Percentiles rank a stretch among this genome's conserved stretches.
Evolutionary conservation across 169 alveolate species (phyloP).

Genomic region (Plasmodium vivax): DNA sequence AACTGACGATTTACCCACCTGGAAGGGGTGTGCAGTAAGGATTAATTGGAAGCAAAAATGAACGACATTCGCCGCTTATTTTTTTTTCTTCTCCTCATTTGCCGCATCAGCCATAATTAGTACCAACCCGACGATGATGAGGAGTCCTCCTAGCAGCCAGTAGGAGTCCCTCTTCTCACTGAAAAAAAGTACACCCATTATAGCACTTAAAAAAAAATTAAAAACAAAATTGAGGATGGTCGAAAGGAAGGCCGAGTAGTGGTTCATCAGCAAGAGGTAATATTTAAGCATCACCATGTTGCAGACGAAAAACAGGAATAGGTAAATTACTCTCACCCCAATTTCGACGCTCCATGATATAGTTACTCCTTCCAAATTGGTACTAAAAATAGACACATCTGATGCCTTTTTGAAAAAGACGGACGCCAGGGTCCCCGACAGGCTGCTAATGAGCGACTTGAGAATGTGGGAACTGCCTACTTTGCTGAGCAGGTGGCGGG

Average conservation of each 20-base stretch:
- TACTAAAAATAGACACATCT: constrained; percentile 5
- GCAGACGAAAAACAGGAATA: constrained; percentile 31
- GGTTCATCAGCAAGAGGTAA: constrained; percentile 45
- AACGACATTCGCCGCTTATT: background rate
- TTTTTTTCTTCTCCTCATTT: constrained; percentile 39
- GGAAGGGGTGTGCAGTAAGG: background rate
- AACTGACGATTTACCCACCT: background rate
- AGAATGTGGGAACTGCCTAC: constrained; percentile 1
- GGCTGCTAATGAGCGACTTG: constrained; percentile 51
- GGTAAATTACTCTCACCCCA: constrained; percentile 23
- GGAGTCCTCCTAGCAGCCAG: constrained; percentile 38
- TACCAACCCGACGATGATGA: constrained; percentile 32
- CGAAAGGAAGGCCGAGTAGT: constrained; percentile 54
- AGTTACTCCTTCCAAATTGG: background rate
- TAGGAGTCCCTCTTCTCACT: constrained; percentile 36
- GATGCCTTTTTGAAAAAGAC: constrained; percentile 66
- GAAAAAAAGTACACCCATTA: constrained; percentile 50
- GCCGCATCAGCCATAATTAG: constrained; percentile 32
- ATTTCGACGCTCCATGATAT: constrained; percentile 10
- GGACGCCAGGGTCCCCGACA: constrained; percentile 53
- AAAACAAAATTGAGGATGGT: constrained; percentile 54
- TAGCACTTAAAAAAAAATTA: constrained; percentile 57
- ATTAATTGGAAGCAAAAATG: background rate
- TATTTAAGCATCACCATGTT: constrained; percentile 51
- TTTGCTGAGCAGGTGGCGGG: background rate